Evolutionary conservation across 306 rosid species (phyloP).

Genomic region (Quillaja saponaria): DNA sequence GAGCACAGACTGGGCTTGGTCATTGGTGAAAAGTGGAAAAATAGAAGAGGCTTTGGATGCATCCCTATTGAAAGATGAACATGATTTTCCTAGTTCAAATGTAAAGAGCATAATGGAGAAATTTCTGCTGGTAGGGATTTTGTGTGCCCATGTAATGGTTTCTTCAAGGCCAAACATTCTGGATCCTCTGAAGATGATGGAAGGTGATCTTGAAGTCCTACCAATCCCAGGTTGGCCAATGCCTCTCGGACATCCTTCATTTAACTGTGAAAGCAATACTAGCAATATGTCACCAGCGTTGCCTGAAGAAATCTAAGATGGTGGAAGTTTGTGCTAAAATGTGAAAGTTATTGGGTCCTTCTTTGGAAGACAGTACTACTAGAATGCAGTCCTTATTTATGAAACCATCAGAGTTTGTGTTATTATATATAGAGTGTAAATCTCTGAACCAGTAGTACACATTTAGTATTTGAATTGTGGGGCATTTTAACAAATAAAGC

Average conservation of each 20-base stretch:
- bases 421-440: no score
- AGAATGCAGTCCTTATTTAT: no score
- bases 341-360: no score
- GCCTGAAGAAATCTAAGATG: neutral
- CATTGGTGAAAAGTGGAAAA: slow-evolving; percentile 45
- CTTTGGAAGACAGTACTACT: no score
- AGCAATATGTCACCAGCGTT: slow-evolving; percentile 51
- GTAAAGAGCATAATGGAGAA: slow-evolving; percentile 59
- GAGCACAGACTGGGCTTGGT: slow-evolving; percentile 67
- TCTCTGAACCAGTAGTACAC: no score
- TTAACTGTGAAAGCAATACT: slow-evolving; percentile 26
- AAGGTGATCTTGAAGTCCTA: slow-evolving; percentile 62
- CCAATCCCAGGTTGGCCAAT: slow-evolving; percentile 53
- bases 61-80: slow-evolving; percentile 36
- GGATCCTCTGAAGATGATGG: slow-evolving; percentile 63
- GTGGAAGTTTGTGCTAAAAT: neutral
- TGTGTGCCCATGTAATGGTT: slow-evolving; percentile 64
- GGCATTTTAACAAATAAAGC: no score
- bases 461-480: no score
- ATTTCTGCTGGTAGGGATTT: slow-evolving; percentile 50
- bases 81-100: slow-evolving; percentile 32
- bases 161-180: slow-evolving; percentile 55
- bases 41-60: slow-evolving; percentile 41
- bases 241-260: slow-evolving; percentile 52
- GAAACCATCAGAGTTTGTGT: no score